phyloP scores from a whole-genome alignment of 2,329 filamentous ascomycete species.

The Penicillium sumatraense region DNA sequence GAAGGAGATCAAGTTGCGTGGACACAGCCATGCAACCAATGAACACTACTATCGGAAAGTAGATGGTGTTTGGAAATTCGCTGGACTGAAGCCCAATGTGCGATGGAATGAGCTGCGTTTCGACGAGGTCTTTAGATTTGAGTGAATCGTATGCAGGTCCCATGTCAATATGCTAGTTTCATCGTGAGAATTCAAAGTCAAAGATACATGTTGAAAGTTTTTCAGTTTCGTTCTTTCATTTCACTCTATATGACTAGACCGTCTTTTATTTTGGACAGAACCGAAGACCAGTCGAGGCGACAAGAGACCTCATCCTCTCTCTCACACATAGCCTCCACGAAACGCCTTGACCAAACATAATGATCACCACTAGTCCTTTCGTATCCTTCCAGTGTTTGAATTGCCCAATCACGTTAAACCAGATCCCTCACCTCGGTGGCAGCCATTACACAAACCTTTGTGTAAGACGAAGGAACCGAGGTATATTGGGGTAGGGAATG shows the following conservation, averaged over 20 bases:
- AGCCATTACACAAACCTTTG: background rate
- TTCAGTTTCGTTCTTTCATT: background rate
- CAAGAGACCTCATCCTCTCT: background rate
- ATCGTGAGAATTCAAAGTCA: too few relatives aligned
- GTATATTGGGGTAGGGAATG: background rate
- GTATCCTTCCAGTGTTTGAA: background rate
- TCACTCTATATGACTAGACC: background rate
- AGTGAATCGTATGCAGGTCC: too few relatives aligned
- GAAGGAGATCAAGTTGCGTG: conserved; percentile 59
- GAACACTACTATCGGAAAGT: conserved; percentile 63
- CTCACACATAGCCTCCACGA: background rate
- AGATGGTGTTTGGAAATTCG: conserved; percentile 66
- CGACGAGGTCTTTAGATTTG: conserved; percentile 55
- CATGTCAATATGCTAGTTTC: background rate
- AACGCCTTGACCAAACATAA: background rate
- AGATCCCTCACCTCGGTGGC: background rate
- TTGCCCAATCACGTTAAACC: background rate
- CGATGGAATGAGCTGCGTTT: conserved; percentile 64
- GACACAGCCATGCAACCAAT: conserved; percentile 64
- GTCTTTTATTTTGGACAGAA: background rate
- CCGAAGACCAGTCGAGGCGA: background rate
- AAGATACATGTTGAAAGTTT: too few relatives aligned
- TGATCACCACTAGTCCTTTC: background rate
- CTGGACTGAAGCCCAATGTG: conserved; percentile 60
- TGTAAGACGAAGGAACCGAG: background rate